phyloP scores from a whole-genome alignment of 306 rosid genomes.

The Trifolium dubium region DNA sequence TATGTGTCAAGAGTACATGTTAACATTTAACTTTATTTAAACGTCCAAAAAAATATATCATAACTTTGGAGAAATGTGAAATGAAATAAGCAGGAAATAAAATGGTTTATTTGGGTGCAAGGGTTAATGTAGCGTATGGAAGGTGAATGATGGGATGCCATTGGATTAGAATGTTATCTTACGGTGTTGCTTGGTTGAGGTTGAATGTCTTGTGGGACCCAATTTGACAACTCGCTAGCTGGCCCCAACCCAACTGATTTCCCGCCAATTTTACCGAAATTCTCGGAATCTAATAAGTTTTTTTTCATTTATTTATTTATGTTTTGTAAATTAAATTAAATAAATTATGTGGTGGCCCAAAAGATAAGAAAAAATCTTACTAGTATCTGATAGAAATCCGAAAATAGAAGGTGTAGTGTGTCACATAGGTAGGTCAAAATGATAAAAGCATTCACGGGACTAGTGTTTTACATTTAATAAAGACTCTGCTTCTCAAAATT shows the following conservation, averaged over 20 bases:
- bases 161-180: conserved; percentile 53
- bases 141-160: conserved; percentile 34
- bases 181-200: conserved; percentile 33
- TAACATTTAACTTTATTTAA: too few relatives aligned
- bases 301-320: background rate
- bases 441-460: conserved; percentile 26
- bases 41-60: too few relatives aligned
- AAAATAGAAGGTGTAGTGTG: background rate
- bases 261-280: conserved; percentile 75
- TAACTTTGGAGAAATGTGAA: too few relatives aligned
- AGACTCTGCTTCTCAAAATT: too few relatives aligned
- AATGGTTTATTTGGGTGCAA: conserved; percentile 36
- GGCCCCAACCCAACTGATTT: conserved; percentile 40
- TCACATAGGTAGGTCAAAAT: conserved; percentile 17
- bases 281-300: conserved; percentile 45
- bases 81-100: background rate
- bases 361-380: background rate
- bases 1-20: too few relatives aligned
- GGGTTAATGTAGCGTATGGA: conserved; percentile 55
- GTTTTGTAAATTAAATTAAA: background rate
- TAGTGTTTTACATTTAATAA: background rate
- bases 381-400: background rate
- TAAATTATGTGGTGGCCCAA: conserved; percentile 42
- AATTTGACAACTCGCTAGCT: conserved; percentile 37
- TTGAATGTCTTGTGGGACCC: conserved; percentile 45